Conservation (phyloP, 2,329 filamentous ascomycete species). For the Penicillium decumbens region DNA sequence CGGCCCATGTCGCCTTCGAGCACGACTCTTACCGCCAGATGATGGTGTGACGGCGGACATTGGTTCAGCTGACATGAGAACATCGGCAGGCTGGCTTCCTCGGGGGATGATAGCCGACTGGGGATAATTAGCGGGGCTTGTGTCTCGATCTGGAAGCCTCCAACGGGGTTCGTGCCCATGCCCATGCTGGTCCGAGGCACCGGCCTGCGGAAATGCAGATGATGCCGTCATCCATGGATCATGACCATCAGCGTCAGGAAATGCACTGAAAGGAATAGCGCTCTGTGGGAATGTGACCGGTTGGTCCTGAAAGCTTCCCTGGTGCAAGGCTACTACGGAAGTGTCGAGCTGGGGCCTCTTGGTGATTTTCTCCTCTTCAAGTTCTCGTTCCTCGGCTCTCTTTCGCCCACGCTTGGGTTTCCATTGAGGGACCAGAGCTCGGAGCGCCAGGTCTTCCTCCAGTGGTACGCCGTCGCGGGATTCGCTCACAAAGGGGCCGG, state of each 20-base stretch:
- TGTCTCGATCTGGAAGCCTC: conserved; percentile 51
- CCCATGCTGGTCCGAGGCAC: conserved; percentile 21
- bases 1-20: conserved; percentile 65
- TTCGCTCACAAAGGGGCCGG: conserved; percentile 58
- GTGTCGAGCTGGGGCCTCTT: conserved; percentile 62
- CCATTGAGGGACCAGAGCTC: conserved; percentile 74
- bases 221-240: conserved; percentile 38
- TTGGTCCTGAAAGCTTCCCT: conserved; percentile 38
- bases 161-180: conserved; percentile 40
- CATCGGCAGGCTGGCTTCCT: conserved; percentile 31
- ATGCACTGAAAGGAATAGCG: conserved; percentile 50
- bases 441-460: conserved; percentile 83
- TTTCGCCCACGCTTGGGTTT: conserved; percentile 59
- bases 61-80: conserved; percentile 50
- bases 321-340: conserved; percentile 46
- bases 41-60: conserved; percentile 69
- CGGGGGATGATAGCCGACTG: conserved; percentile 70
- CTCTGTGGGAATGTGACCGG: conserved; percentile 50
- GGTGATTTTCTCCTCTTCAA: conserved; percentile 51
- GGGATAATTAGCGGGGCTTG: conserved; percentile 67
- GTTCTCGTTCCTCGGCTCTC: conserved; percentile 58
- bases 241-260: conserved; percentile 45
- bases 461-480: conserved; percentile 75
- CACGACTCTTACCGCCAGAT: conserved; percentile 40
- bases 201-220: conserved; percentile 40